Base-by-base conservation (phyloP, 805 yeast species). In the Wickerhamomyces tratensis region DNA sequence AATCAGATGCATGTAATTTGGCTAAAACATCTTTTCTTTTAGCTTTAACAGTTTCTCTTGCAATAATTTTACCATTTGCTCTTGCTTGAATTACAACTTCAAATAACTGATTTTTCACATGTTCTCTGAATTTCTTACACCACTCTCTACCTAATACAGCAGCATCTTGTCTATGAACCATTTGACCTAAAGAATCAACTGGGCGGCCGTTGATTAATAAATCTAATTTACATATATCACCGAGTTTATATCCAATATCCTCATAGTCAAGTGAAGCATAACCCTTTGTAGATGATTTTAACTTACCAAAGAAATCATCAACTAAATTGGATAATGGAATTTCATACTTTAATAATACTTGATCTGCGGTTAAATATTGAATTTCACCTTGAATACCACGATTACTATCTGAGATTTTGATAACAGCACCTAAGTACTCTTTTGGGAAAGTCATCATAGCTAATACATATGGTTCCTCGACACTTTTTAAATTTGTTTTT, bases 181-280 rank as follows among this genome's bases (percentile, higher is more conserved):
- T 89, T 41, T 85, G 89, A 0, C 97, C 86, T 40, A 91, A 69
- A 0, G 98, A 98, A 65, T 91, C 98, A 34, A 91, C 83, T 20
- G 95, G 77, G 37, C 69, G 76, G 3, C 96, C 96, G 59, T 91
- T 93, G 5, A 91, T 95, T 43, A 91, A 68, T 38, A 93, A 69
- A 58, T 91, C 97, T 65, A 91, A 65, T 56, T 91, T 93, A 33
- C 86, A 88, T 25, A 91, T 77, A 55, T 86, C 88, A 2, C 94
- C 77, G 33, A 76, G 73, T 49, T 68, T 72, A 63, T 88, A 91
- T 0, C 98, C 98, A 5, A 83, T 79, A 56, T 91, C 98, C 52
- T 93, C 97, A 56, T 91, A 91, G 63, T 91, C 98, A 41, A 91
- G 68, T 1, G 96, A 86, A 0, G 96, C 98, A 62, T 86, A 91